Base-by-base conservation (phyloP, 805 yeast species). In the Ogataea trehalophila region DNA sequence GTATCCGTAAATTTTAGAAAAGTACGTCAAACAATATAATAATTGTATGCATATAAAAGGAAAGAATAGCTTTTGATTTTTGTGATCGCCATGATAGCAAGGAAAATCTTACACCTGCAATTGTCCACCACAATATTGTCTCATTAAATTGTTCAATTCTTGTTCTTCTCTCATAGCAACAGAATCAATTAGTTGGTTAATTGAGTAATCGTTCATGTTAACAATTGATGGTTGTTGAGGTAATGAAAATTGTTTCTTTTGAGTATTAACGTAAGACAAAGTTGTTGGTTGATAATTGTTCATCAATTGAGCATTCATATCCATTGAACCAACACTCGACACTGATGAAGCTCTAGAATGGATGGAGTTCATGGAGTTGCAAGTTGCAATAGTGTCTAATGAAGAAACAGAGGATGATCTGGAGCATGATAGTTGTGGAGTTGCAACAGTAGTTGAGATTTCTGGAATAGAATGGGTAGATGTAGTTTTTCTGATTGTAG, bases 101-200 rank as follows among this genome's bases (percentile, higher is more conserved):
- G 13, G 23, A 22, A 11, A 31, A 20, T 5, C 15, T 22, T 33
- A 41, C 13, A 23, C 37, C n/a, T 22, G 15, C 26, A 6, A 23
- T 23, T 18, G 29, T 23, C 33, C 15, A 43, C 63, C 54, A 44
- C 69, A 65, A 56, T 66, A 66, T 48, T 63, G 65, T 57, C 63
- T 66, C 55, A 66, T 62, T 36, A 66, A 50, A 31, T 57, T 58
- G 45, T 57, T 62, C 39, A 66, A 56, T 50, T 66, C 66, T 49
- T 59, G 62, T 44, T 66, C 68, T 51, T 66, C 70, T 26, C 55
- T 59, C 39, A 54, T 49, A n/a, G 69, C 69, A 36, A 59, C 67
- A 6, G 63, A 54, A 46, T 66, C 66, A 40, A 66, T 57, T 45
- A 61, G 55, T 33, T 58, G 54, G 40, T 51, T 54, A 35, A 63